Evolutionary conservation across 805 yeast genomes (phyloP).

Genomic region (Metschnikowia rubicola): DNA sequence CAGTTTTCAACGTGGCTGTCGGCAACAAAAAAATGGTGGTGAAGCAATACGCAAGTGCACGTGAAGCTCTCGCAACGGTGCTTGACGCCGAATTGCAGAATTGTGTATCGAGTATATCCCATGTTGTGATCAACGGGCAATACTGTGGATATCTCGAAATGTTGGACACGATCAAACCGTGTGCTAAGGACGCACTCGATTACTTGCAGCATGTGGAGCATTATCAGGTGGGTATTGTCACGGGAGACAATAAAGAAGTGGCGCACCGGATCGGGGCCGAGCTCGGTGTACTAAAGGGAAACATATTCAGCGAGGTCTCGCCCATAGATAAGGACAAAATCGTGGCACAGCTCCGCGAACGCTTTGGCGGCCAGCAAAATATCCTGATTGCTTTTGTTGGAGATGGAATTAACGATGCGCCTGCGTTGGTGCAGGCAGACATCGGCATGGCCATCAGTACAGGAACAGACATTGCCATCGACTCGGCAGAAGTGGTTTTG

Average conservation of each 20-base stretch:
- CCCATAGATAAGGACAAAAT: constrained; percentile 63
- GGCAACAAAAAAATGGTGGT: constrained; percentile 52
- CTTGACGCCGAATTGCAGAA: constrained; percentile 16
- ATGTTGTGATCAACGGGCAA: constrained; percentile 54
- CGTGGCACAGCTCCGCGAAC: constrained; percentile 53
- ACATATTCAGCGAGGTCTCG: constrained; percentile 70
- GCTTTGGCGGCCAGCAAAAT: constrained; percentile 30
- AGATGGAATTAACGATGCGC: constrained; percentile 97
- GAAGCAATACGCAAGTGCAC: constrained; percentile 17
- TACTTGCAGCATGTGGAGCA: constrained; percentile 48
- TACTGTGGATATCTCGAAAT: constrained; percentile 67
- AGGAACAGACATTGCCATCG: constrained; percentile 95
- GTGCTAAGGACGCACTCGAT: constrained; percentile 58
- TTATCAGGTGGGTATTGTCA: constrained; percentile 74
- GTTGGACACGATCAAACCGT: constrained; percentile 63
- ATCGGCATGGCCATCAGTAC: constrained; percentile 88
- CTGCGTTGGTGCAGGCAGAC: constrained; percentile 86
- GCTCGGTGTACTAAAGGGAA: constrained; percentile 61
- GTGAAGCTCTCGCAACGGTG: constrained; percentile 7
- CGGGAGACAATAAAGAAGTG: constrained; percentile 74
- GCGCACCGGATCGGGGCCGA: constrained; percentile 63
- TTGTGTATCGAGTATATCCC: constrained; percentile 45
- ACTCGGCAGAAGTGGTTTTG: constrained; percentile 91
- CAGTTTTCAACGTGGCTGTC: constrained; percentile 22
- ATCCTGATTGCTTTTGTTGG: constrained; percentile 81